Evolutionary conservation across 75 land plant species (phyloP).

Genomic region (Pinus albicaulis): DNA sequence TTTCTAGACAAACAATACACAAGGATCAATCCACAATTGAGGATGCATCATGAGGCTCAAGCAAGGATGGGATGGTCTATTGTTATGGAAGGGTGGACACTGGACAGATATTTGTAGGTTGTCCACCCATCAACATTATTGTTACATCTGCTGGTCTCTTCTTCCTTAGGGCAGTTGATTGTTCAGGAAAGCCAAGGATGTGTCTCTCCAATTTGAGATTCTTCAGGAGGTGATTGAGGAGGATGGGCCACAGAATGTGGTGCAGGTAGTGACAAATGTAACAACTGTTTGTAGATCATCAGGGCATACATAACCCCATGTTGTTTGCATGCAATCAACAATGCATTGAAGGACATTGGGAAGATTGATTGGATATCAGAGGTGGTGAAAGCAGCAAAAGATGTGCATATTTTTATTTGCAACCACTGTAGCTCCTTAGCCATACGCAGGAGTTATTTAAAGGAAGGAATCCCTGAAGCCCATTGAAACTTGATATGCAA

Average conservation of each 20-base stretch:
- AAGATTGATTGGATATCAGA: not conserved
- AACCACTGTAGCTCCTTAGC: not conserved
- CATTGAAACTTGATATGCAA: not conserved
- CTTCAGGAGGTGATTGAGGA: not conserved
- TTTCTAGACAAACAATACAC: not conserved
- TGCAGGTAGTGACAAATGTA: not conserved
- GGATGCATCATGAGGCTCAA: too few species aligned
- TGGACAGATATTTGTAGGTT: not conserved
- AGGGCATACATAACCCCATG: not conserved
- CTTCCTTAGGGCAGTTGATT: not conserved
- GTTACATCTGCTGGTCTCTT: not conserved
- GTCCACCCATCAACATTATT: not conserved
- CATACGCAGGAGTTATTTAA: not conserved
- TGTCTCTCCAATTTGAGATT: not conserved
- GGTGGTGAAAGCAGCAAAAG: not conserved
- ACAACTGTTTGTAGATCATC: not conserved
- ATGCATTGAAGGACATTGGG: not conserved
- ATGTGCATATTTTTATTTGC: not conserved
- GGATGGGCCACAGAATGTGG: not conserved
- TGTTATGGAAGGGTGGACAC: not conserved
- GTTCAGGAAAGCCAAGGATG: not conserved
- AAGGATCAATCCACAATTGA: not conserved
- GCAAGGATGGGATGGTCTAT: not conserved
- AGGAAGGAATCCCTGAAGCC: not conserved
- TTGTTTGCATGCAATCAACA: not conserved